Conservation (phyloP, 2,329 filamentous ascomycete genomes). For the Cladosporium velox region DNA sequence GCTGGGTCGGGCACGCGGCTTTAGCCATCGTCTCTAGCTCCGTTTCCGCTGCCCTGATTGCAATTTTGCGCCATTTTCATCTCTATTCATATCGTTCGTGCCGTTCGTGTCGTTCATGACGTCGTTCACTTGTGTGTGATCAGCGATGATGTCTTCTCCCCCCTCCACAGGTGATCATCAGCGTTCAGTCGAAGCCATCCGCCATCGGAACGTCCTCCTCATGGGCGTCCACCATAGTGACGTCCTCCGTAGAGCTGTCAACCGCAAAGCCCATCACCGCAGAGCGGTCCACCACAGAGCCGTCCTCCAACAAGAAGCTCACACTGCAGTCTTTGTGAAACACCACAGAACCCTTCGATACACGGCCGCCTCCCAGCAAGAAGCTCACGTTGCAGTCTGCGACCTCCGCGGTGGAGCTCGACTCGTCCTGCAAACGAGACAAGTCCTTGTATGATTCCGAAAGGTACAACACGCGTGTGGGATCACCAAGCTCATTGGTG, state of each 20-base stretch:
- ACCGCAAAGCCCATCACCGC: neutral
- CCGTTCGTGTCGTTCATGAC: neutral
- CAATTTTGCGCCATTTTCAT: neutral
- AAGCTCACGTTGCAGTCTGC: neutral
- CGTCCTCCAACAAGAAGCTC: neutral
- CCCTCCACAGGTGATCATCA: neutral
- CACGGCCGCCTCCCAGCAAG: neutral
- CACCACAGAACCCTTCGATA: neutral
- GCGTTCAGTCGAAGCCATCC: neutral
- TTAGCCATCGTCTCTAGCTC: neutral
- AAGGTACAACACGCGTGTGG: neutral
- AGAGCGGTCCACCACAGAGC: neutral
- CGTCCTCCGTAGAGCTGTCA: neutral
- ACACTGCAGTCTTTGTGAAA: neutral
- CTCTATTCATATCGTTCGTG: neutral
- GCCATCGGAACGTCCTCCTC: neutral
- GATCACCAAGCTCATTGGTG: neutral
- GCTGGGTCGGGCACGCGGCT: neutral
- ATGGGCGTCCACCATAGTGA: neutral
- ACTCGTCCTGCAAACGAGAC: no score
- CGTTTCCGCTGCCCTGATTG: neutral
- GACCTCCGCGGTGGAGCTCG: no score
- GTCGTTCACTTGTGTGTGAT: neutral
- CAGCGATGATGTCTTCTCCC: neutral
- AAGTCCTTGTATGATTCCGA: no score